Percentiles rank a stretch among this genome's conserved stretches.
Evolutionary conservation across 2,329 filamentous ascomycete genomes (phyloP).

Genomic region (Xylaria digitata): DNA sequence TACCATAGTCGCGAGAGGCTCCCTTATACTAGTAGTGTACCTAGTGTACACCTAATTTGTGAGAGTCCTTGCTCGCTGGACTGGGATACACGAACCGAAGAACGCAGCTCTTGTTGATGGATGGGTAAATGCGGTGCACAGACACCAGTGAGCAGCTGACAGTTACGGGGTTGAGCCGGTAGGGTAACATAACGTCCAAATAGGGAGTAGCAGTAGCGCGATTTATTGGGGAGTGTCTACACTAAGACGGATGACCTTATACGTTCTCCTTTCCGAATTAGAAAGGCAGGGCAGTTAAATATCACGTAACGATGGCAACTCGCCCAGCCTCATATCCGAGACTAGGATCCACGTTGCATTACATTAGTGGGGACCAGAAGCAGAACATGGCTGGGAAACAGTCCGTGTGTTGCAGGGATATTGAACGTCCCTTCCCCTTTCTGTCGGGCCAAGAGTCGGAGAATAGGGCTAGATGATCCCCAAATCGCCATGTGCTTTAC

Average conservation of each 20-base stretch:
- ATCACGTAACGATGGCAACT: background rate
- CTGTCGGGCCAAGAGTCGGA: conserved; percentile 10
- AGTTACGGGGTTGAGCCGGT: conserved; percentile 6
- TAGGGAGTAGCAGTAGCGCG: conserved; percentile 26
- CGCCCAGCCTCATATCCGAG: background rate
- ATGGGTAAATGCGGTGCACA: conserved; percentile 25
- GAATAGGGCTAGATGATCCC: conserved; percentile 11
- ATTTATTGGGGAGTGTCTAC: conserved; percentile 16
- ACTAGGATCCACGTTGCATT: conserved; percentile 23
- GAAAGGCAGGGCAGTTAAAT: background rate
- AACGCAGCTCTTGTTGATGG: conserved; percentile 14
- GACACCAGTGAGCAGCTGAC: conserved; percentile 24
- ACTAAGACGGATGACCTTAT: conserved; percentile 4
- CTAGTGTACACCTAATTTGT: no score
- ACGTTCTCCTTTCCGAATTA: conserved; percentile 2
- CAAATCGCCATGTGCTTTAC: background rate
- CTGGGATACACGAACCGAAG: background rate
- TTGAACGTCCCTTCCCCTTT: conserved; percentile 16
- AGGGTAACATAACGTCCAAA: conserved; percentile 22
- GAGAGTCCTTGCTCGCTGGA: background rate
- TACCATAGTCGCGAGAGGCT: background rate
- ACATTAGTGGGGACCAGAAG: conserved; percentile 27
- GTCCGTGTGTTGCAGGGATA: conserved; percentile 34
- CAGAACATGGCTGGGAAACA: conserved; percentile 2
- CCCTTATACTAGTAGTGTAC: background rate